Base-by-base conservation (phyloP, 768 basidiomycete genomes). In the Goffeauzyma gilvescens region DNA sequence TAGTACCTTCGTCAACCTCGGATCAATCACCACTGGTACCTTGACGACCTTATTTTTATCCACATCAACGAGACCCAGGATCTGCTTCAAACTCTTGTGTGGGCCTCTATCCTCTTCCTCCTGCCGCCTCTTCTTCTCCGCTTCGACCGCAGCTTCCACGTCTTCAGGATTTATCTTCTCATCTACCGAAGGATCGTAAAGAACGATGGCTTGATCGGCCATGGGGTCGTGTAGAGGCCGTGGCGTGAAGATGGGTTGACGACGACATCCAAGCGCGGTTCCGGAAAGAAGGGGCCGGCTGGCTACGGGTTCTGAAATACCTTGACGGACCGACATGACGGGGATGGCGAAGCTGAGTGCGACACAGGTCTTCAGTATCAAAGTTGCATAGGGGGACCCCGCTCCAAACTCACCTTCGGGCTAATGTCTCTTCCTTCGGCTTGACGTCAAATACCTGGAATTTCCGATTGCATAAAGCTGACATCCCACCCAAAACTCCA, bases 1-100 rank as follows among this genome's bases (percentile, higher is more conserved):
- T 21, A 98, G 71, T 14, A 90, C 82, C 60, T 84, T 90, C 25
- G 72, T 66, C 26, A 98, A 66, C 28, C 73, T 70, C 4, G 90
- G 90, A 58, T 95, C 90, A 32, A 98, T 93, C 28, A 98, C 93
- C 9, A 98, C 90, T 2, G 90, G 81, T 3, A 98, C 85, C 64
- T 93, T 96, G 12, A 71, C 67, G 18, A 35, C 36, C 32, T 40
- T 45, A 36, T 54, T 58, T 68, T 75, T 75, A 6, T 47, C 48
- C n/a, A n/a, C n/a, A 21, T 58, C 53, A 72, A 73, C 50, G 27
- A 63, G 55, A 3, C 61, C 61, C 33, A 63, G 32, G 8, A 63
- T 63, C 31, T 73, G 69, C 58, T 76, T 78, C 50, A 98, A 64
- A 57, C 78, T 89, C 70, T 87, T 93, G 67, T 98, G 90, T 3